phyloP scores from a whole-genome alignment of 331 rosid species.

The Pyrus hybrid region DNA sequence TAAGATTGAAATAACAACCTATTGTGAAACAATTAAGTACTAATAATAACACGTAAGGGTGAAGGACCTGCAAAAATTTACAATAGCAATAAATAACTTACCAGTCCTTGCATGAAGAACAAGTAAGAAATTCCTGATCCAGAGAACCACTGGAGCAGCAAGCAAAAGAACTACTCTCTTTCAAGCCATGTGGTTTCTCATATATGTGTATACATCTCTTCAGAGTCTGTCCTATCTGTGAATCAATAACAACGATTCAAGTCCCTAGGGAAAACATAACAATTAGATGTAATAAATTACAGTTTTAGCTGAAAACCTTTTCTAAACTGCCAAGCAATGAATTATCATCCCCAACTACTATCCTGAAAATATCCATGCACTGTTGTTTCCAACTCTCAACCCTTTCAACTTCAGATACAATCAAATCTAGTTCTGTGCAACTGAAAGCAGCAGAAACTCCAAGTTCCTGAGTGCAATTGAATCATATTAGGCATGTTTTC shows the following conservation, averaged over 20 bases:
- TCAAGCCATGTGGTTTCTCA: constrained; percentile 26
- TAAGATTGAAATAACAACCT: constrained; percentile 7
- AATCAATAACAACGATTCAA: background rate
- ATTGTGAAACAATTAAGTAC: background rate
- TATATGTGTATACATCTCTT: constrained; percentile 56
- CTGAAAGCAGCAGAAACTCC: constrained; percentile 59
- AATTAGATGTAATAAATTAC: background rate
- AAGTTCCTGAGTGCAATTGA: constrained; percentile 44
- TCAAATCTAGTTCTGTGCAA: constrained; percentile 61
- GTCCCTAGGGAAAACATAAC: background rate
- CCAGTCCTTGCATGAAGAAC: constrained; percentile 77
- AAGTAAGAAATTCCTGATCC: constrained; percentile 45
- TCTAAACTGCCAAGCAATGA: constrained; percentile 45
- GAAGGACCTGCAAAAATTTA: background rate
- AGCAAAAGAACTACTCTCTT: constrained; percentile 32
- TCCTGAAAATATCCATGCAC: constrained; percentile 41
- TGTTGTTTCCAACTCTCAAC: constrained; percentile 76
- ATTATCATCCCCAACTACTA: constrained; percentile 32
- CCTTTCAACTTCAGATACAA: constrained; percentile 67
- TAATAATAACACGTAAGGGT: background rate
- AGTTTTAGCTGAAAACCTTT: constrained; percentile 46
- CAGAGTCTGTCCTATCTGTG: constrained; percentile 56
- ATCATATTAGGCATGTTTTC: constrained; percentile 6
- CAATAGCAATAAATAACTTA: constrained; percentile 35
- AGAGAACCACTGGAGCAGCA: constrained; percentile 41